These are phyloP conservation scores for Penicillium corylophilum DNA, from an alignment of 2,329 filamentous ascomycete genomes.

Conservation along the genomic window DNA sequence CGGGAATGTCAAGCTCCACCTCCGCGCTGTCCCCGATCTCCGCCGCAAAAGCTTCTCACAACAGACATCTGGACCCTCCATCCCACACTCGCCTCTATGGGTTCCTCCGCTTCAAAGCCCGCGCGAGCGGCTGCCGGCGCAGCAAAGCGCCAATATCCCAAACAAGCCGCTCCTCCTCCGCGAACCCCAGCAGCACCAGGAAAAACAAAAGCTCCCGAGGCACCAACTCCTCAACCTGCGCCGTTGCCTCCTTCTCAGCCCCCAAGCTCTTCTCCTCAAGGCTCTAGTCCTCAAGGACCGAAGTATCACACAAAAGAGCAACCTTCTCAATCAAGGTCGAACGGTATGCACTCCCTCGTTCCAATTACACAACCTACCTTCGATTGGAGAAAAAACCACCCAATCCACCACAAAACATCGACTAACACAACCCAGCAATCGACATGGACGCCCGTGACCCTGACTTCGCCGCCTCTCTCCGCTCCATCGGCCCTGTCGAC, in stretches of 20 bases:
- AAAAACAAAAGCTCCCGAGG: constrained; percentile 10
- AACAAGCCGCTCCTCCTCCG: constrained; percentile 41
- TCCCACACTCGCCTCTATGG: constrained; percentile 45
- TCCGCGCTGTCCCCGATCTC: constrained; percentile 20
- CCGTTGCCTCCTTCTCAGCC: constrained; percentile 3
- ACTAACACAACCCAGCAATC: constrained; percentile 44
- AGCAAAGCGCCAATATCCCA: constrained; percentile 56
- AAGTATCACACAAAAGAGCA: constrained; percentile 38
- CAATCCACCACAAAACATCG: not conserved
- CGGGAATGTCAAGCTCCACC: constrained; percentile 19
- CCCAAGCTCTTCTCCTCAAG: constrained; percentile 10
- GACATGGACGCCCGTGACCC: constrained; percentile 62
- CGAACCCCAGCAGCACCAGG: constrained; percentile 27
- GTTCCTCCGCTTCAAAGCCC: constrained; percentile 59
- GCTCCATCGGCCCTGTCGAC: constrained; percentile 58
- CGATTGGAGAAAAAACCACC: not conserved
- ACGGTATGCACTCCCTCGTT: constrained; percentile 27
- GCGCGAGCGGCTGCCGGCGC: constrained; percentile 50
- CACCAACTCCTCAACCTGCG: constrained; percentile 5
- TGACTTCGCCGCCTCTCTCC: constrained; percentile 77
- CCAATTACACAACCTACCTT: not conserved
- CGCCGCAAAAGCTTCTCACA: constrained; percentile 16
- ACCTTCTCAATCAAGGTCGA: constrained; percentile 32
- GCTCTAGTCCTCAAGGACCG: constrained; percentile 26
- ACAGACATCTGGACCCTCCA: not conserved